Percentiles rank a stretch among this genome's conserved stretches.
These are phyloP conservation scores for Penicillium lividum DNA, from an alignment of 495 filamentous ascomycete genomes.

Conservation along the genomic window DNA sequence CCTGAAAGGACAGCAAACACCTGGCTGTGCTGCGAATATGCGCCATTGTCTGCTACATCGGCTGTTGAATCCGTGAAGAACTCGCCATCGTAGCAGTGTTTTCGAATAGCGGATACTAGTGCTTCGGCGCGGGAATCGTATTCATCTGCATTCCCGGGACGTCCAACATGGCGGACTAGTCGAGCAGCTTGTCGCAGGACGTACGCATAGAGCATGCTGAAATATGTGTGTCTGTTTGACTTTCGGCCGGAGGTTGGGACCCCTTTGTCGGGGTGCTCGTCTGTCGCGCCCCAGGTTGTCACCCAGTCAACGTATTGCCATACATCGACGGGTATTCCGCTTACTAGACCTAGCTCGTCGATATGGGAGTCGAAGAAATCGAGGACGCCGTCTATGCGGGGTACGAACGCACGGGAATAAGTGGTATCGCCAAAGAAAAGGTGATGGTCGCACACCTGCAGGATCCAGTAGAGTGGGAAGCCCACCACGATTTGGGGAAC, in stretches of 20 bases:
- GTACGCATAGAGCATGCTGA: conserved; percentile 41
- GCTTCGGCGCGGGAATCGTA: conserved; percentile 30
- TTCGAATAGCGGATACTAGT: conserved; percentile 25
- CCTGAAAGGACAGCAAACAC: conserved; percentile 39
- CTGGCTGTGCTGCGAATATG: conserved; percentile 39
- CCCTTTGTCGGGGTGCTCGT: conserved; percentile 37
- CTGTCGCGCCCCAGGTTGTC: conserved; percentile 37
- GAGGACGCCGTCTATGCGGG: conserved; percentile 38
- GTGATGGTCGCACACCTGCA: conserved; percentile 39
- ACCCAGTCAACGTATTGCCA: conserved; percentile 49
- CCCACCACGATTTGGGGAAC: conserved; percentile 35
- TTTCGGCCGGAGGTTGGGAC: conserved; percentile 33
- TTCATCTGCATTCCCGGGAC: conserved; percentile 33
- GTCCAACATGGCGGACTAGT: conserved; percentile 30
- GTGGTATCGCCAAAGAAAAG: conserved; percentile 35
- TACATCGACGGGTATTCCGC: conserved; percentile 25
- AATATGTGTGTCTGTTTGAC: conserved; percentile 35
- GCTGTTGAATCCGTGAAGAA: conserved; percentile 37
- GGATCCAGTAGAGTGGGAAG: conserved; percentile 41
- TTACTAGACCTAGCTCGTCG: conserved; percentile 34
- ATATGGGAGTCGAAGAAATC: conserved; percentile 37
- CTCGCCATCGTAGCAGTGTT: conserved; percentile 37
- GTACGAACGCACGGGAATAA: conserved; percentile 31
- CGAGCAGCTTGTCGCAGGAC: conserved; percentile 29
- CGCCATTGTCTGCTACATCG: conserved; percentile 23